Evolutionary conservation across 495 filamentous ascomycete genomes (phyloP).

Genomic region (Trichoderma asperelloides): DNA sequence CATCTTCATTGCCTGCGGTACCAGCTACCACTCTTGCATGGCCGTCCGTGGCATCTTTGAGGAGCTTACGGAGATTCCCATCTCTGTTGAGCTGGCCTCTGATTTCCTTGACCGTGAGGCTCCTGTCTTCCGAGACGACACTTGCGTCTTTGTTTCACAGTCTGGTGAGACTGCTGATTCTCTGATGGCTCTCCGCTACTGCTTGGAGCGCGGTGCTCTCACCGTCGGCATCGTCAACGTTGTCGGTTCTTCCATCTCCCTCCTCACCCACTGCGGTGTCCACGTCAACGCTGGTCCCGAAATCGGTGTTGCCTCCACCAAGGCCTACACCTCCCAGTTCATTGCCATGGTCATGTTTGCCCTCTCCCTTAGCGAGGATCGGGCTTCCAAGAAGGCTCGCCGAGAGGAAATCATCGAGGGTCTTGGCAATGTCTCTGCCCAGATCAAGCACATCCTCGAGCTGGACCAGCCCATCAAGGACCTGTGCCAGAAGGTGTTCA

Average conservation of each 20-base stretch:
- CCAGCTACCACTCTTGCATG: conserved; percentile 98
- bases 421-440: conserved; percentile 71
- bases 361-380: conserved; percentile 87
- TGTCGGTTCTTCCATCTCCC: conserved; percentile 94
- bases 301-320: conserved; percentile 97
- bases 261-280: conserved; percentile 97
- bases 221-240: conserved; percentile 98
- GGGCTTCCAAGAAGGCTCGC: conserved; percentile 85
- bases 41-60: conserved; percentile 96
- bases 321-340: conserved; percentile 98
- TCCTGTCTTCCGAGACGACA: conserved; percentile 99
- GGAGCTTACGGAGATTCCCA: conserved; percentile 95
- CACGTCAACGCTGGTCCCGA: conserved; percentile 98
- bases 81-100: conserved; percentile 91
- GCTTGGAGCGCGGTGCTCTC: conserved; percentile 89
- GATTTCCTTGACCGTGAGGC: conserved; percentile 97
- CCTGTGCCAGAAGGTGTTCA: conserved; percentile 81
- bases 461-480: conserved; percentile 90
- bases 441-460: conserved; percentile 84
- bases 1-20: conserved; percentile 98
- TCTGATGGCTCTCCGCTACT: conserved; percentile 92
- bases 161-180: conserved; percentile 99
- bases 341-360: conserved; percentile 99
- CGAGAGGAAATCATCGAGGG: conserved; percentile 96
- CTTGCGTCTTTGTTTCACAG: conserved; percentile 97